Base-by-base conservation (phyloP, 2,329 filamentous ascomycete genomes). In the Aaosphaeria arxii region DNA sequence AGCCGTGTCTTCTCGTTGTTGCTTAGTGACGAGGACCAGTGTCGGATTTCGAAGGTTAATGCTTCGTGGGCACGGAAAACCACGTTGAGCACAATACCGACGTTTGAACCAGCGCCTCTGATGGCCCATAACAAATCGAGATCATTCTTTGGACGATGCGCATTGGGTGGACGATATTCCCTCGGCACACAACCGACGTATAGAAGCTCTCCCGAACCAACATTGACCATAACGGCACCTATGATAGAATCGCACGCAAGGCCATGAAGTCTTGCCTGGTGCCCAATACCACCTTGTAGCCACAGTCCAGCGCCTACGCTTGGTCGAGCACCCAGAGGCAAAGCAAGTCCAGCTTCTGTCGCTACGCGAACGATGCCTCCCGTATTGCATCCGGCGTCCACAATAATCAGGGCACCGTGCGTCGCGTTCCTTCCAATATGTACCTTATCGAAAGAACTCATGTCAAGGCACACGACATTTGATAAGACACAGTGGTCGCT, bases 251-350 rank as follows among this genome's bases (percentile, higher is more conserved):
- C 83, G 53, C 80, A 85, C 3, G 81, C 52, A 9, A 87, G 79
- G 1, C 83, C 82, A 52, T 82, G 64, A 6, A 73, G 46, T 49
- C 82, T 72, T 33, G 77, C 58, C n/a, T 84, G 67, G 53, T 85
- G 81, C 2, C 83, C 82, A 43, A 86, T 82, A 45, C 83, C 83
- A 38, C 84, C 84, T 70, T 86, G 82, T 42, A 87, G 70, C 81
- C 81, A 86, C 11, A 83, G 55, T 0, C 84, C 84, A 0, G 80
- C 77, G 3, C 84, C 83, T 29, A 86, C 81, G 53, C 82, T 85
- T 52, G 83, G 83, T 5, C 83, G 79, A 29, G 80, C 61, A 2
- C 83, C 84, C 3, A 86, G 61, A 0, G 83, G 82, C 2, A 86
- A 76, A 47, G 77, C 80, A 45, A 85, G 1, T 2, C 76, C 79